Percentiles rank a stretch among this genome's conserved stretches.
Evolutionary conservation across 495 filamentous ascomycete genomes (phyloP).

Genomic region (Podospora comata): DNA sequence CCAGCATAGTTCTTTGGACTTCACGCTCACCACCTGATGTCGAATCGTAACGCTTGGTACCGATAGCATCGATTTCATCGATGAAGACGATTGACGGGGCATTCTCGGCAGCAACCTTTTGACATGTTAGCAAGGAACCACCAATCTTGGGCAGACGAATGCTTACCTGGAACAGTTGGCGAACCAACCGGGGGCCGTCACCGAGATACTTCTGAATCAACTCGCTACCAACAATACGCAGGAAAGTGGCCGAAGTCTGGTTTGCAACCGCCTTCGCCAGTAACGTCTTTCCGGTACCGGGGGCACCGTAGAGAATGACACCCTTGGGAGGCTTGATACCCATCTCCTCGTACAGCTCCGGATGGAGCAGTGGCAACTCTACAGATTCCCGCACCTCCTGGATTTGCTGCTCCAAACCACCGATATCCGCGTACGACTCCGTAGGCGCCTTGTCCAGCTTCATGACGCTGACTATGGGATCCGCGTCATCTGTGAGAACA

Average conservation of each 20-base stretch:
- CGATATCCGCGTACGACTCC: slow-evolving; percentile 98
- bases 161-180: slow-evolving; percentile 87
- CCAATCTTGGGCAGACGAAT: not conserved
- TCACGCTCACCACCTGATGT: slow-evolving; percentile 96
- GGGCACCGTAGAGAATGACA: slow-evolving; percentile 97
- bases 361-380: slow-evolving; percentile 91
- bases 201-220: slow-evolving; percentile 99
- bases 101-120: slow-evolving; percentile 84
- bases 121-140: not conserved
- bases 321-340: slow-evolving; percentile 99
- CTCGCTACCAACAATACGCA: slow-evolving; percentile 96
- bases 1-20: slow-evolving; percentile 97
- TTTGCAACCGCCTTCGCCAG: slow-evolving; percentile 98
- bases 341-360: slow-evolving; percentile 99
- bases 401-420: slow-evolving; percentile 90
- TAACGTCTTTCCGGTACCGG: slow-evolving; percentile 95
- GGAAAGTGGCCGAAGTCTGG: slow-evolving; percentile 96
- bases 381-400: slow-evolving; percentile 98
- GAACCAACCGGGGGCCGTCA: slow-evolving; percentile 89
- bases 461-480: slow-evolving; percentile 97
- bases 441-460: slow-evolving; percentile 99
- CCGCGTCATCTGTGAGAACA: slow-evolving; percentile 93
- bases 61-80: slow-evolving; percentile 98
- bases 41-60: slow-evolving; percentile 97
- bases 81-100: slow-evolving; percentile 98